These are phyloP conservation scores for Lasiodiplodia sp. DNA, from an alignment of 2,329 filamentous ascomycete genomes.

Conservation along the genomic window DNA sequence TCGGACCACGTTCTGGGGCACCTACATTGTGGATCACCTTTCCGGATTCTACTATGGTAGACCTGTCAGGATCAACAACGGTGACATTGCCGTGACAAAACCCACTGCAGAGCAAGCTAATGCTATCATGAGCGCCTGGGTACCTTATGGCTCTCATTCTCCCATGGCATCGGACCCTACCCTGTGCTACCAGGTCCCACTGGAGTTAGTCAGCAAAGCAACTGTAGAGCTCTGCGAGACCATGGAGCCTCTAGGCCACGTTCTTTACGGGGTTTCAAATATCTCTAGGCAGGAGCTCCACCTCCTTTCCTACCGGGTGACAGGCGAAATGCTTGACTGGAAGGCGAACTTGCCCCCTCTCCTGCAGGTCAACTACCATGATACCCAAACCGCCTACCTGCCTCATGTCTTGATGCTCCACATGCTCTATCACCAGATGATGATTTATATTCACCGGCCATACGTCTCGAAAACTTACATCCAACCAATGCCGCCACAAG, in stretches of 20 bases:
- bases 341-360: conserved; percentile 49
- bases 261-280: conserved; percentile 41
- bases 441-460: conserved; percentile 54
- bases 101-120: conserved; percentile 38
- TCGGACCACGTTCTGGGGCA: conserved; percentile 52
- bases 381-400: conserved; percentile 43
- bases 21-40: conserved; percentile 51
- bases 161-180: conserved; percentile 22
- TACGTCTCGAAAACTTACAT: conserved; percentile 49
- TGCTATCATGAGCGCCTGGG: conserved; percentile 28
- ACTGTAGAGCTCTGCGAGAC: conserved; percentile 53
- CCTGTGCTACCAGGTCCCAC: conserved; percentile 22
- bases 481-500: conserved; percentile 45
- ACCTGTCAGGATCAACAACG: conserved; percentile 48
- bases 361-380: conserved; percentile 46
- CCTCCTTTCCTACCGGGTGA: conserved; percentile 46
- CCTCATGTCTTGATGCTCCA: conserved; percentile 53
- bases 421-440: conserved; percentile 54
- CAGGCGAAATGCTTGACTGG: conserved; percentile 47
- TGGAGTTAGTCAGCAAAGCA: conserved; percentile 32
- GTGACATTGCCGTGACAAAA: conserved; percentile 51
- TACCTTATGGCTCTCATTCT: conserved; percentile 29
- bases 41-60: conserved; percentile 54
- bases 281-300: conserved; percentile 46
- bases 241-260: conserved; percentile 52